Conservation (phyloP, 1,284 basidiomycete genomes). For the Tilletia indica region DNA sequence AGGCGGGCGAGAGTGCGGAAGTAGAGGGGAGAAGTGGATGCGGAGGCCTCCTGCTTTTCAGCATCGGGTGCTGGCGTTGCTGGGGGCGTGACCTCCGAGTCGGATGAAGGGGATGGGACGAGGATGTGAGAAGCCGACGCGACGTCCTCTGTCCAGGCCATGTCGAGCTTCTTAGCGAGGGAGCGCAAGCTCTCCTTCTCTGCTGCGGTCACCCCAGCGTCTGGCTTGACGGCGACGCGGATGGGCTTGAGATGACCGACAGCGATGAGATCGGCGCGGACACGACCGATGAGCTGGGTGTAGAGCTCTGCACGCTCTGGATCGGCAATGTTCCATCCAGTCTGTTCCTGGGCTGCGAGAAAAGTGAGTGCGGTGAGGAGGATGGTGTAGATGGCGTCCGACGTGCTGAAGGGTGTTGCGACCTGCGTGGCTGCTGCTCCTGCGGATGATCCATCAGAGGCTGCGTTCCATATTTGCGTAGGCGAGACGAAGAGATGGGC, state of each 20-base stretch:
- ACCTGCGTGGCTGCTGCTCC: neutral
- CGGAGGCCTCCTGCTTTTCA: neutral
- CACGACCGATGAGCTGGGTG: constrained; percentile 40
- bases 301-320: constrained; percentile 31
- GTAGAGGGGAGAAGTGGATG: constrained; percentile 29
- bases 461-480: neutral
- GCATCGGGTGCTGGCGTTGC: constrained; percentile 25
- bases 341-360: constrained; percentile 22
- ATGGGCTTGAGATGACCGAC: constrained; percentile 32
- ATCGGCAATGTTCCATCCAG: constrained; percentile 41
- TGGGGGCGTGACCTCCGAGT: constrained; percentile 34
- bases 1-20: constrained; percentile 48
- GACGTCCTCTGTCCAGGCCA: constrained; percentile 42
- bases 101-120: constrained; percentile 20
- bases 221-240: constrained; percentile 33
- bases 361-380: constrained; percentile 27
- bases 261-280: constrained; percentile 37
- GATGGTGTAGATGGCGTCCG: constrained; percentile 34
- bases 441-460: neutral
- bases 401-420: neutral
- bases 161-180: constrained; percentile 42
- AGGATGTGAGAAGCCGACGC: constrained; percentile 45
- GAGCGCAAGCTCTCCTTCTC: constrained; percentile 39
- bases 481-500: constrained; percentile 12
- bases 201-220: constrained; percentile 40